Conservation (phyloP, 2,329 filamentous ascomycete species). For the Grosmannia huntii region DNA sequence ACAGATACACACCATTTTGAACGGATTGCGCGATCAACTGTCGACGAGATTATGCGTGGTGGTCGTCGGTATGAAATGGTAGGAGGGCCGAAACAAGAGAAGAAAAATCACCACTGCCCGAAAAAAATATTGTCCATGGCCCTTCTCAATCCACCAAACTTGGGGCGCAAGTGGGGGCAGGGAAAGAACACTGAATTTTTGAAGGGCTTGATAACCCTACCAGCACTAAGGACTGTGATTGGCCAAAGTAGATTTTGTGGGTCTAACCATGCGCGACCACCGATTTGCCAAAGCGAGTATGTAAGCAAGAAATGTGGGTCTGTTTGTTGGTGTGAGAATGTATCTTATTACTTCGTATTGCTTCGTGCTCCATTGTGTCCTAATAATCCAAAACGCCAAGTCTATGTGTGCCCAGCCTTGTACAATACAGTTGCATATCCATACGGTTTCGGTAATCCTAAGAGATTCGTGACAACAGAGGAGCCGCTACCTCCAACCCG, state of each 20-base stretch:
- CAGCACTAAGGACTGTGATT: not conserved
- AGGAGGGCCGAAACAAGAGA: constrained; percentile 5
- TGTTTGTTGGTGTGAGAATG: too few species aligned
- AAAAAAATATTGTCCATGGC: constrained; percentile 3
- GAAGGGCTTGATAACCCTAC: constrained; percentile 32
- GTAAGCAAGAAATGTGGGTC: not conserved
- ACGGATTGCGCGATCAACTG: not conserved
- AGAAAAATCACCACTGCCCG: constrained; percentile 2
- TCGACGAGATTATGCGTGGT: not conserved
- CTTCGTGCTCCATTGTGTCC: too few species aligned
- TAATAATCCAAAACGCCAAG: too few species aligned
- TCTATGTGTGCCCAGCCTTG: too few species aligned
- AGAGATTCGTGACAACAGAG: too few species aligned
- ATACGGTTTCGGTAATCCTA: too few species aligned
- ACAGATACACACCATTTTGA: not conserved
- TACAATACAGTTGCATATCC: too few species aligned
- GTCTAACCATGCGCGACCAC: too few species aligned
- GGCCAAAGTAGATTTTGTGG: not conserved
- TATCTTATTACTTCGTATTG: too few species aligned
- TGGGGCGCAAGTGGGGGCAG: not conserved
- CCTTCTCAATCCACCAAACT: not conserved
- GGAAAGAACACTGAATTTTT: constrained; percentile 18
- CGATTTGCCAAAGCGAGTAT: too few species aligned
- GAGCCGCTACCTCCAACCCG: too few species aligned
- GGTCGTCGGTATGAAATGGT: not conserved